These are phyloP conservation scores for Akebia trifoliata DNA, from an alignment of 164 flowering plant species.

Conservation along the genomic window DNA sequence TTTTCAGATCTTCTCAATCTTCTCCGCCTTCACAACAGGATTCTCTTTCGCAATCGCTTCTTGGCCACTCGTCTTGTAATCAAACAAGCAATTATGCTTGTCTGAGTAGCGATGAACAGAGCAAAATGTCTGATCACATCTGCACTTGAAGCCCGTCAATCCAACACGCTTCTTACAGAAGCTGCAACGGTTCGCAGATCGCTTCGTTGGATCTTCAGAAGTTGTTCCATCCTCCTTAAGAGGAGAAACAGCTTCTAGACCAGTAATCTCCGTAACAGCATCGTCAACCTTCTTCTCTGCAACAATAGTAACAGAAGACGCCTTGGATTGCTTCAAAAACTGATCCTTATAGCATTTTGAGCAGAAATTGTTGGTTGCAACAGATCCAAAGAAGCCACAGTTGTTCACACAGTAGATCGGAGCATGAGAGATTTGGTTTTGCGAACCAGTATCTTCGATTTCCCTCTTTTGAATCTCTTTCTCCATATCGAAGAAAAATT, in stretches of 20 bases:
- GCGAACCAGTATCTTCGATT: conserved; percentile 12
- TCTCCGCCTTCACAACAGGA: conserved; percentile 16
- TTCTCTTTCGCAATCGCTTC: conserved; percentile 19
- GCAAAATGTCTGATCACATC: conserved; percentile 18
- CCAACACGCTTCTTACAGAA: conserved; percentile 18
- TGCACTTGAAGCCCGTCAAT: conserved; percentile 20
- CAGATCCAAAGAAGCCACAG: conserved; percentile 19
- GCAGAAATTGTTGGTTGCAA: conserved; percentile 19
- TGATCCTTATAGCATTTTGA: conserved; percentile 20
- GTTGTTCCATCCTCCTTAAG: conserved; percentile 6
- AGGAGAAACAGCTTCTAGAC: neutral
- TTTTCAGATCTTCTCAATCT: conserved; percentile 18
- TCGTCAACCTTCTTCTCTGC: conserved; percentile 15
- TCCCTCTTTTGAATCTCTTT: conserved; percentile 16
- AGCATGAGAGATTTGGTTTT: conserved; percentile 7
- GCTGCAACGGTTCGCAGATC: conserved; percentile 17
- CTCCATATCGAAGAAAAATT: too few species aligned
- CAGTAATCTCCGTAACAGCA: neutral
- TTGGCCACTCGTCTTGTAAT: conserved; percentile 16
- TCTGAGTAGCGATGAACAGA: conserved; percentile 17
- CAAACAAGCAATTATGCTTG: conserved; percentile 16
- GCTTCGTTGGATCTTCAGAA: conserved; percentile 13
- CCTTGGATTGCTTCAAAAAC: conserved; percentile 13
- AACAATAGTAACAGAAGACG: neutral
- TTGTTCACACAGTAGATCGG: conserved; percentile 14